Evolutionary conservation across 148 eudicot genomes (phyloP).

Genomic region (Fallopia convolvulus): DNA sequence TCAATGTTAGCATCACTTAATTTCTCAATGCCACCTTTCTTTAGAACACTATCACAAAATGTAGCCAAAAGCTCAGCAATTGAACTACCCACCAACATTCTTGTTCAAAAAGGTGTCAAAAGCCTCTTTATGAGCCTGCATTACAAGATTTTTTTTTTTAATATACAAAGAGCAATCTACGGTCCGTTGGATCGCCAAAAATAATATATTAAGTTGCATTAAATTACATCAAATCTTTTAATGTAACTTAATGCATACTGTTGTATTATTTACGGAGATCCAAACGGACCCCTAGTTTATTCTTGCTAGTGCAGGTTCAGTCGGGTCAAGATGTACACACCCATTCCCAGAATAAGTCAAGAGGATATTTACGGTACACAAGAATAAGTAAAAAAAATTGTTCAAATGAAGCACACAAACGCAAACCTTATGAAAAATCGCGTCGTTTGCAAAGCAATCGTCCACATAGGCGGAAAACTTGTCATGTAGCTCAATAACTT

Average conservation of each 20-base stretch:
- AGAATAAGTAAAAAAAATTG: no score
- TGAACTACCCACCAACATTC: slow-evolving; percentile 85
- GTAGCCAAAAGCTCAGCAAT: slow-evolving; percentile 88
- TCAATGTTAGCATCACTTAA: slow-evolving; percentile 89
- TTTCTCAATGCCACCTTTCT: slow-evolving; percentile 86
- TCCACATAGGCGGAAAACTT: slow-evolving; percentile 76
- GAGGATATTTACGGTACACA: no score
- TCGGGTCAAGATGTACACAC: no score
- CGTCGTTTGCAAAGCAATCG: slow-evolving; percentile 61
- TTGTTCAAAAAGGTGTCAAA: slow-evolving; percentile 78
- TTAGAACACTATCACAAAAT: slow-evolving; percentile 85
- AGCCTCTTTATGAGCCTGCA: slow-evolving; percentile 78
- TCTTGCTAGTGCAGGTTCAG: no score
- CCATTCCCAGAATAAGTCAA: no score
- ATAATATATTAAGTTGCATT: not conserved
- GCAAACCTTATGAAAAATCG: slow-evolving; percentile 71
- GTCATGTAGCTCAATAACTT: slow-evolving; percentile 86
- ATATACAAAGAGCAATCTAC: not conserved
- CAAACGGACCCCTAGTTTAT: no score
- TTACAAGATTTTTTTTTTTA: not conserved
- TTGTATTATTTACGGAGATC: no score
- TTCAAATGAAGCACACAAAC: not conserved
- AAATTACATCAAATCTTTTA: no score
- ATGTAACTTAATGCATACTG: no score
- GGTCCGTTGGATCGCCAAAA: not conserved